Base-by-base conservation (phyloP, 352 stramenopile species). In the Globisporangium spinosum region DNA sequence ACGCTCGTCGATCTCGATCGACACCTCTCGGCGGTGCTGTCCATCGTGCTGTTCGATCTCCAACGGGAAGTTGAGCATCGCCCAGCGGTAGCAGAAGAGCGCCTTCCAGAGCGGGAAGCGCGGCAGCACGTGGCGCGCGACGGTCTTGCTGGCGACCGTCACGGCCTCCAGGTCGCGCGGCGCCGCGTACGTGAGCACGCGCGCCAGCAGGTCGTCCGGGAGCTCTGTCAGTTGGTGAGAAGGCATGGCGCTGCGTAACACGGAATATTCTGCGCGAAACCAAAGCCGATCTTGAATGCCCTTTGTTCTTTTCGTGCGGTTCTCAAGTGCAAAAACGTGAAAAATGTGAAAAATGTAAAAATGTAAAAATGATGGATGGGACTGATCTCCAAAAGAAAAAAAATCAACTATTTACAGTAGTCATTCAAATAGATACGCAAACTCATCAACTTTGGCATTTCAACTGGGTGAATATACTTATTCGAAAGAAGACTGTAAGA, bases 21-120 rank as follows among this genome's bases (percentile, higher is more conserved):
- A 20, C 32, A 59, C 62, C 20, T 65, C 32, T 15, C 23, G 40
- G 1, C 12, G 35, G 7, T 22, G 27, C 1, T 25, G 2, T 5
- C 35, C 15, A 17, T 23, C 73, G 3, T 34, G 12, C 20, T 58
- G 23, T 25, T 23, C 73, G n/a, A 67, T 73, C 0, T 70, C 68
- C 29, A 92, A 66, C 34, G 77, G 64, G 43, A 85, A 92, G 62
- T 93, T 93, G 32, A 89, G 75, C 65, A 69, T 68, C 10, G 77
- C 74, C 85, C 85, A 93, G 9, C 80, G 82, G 20, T 70, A 71
- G 23, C 69, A 74, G 58, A 93, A 93, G 29, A 91, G 74, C 58
- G 70, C 58, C 58, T 77, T 83, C 85, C 85, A 93, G 66, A 93
- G 71, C 13, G 82, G 75, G 38, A 86, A 91, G n/a, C 51, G 58